These are phyloP conservation scores for Debaryomycetaceae sp. DNA, from an alignment of 1,139 yeast species.

Conservation along the genomic window DNA sequence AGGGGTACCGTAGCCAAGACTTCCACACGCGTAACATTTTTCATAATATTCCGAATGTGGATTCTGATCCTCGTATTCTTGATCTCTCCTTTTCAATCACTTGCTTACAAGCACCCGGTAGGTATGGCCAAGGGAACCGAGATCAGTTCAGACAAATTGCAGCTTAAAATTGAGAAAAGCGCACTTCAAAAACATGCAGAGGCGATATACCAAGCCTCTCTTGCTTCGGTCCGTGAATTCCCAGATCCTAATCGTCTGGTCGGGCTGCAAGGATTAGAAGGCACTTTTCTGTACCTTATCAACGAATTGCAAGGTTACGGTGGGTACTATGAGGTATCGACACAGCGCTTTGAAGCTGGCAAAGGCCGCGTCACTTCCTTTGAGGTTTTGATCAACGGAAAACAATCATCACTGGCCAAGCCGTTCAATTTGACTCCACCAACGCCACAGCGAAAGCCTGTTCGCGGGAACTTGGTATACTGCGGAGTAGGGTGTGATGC, in stretches of 20 bases:
- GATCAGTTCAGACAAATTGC: conserved; percentile 56
- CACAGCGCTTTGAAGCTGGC: conserved; percentile 64
- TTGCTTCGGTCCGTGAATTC: conserved; percentile 37
- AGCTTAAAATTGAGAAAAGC: conserved; percentile 44
- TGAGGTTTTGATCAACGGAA: conserved; percentile 46
- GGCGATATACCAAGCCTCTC: conserved; percentile 52
- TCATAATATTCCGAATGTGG: too few species aligned
- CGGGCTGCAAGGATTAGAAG: conserved; percentile 82
- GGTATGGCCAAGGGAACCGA: too few species aligned
- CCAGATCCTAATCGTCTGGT: conserved; percentile 92
- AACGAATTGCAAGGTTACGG: conserved; percentile 43
- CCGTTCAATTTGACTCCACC: conserved; percentile 74
- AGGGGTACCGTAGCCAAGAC: too few species aligned
- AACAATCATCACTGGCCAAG: conserved; percentile 34
- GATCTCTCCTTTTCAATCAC: too few species aligned
- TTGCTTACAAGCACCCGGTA: too few species aligned
- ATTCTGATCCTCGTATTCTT: too few species aligned
- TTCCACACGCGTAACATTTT: too few species aligned
- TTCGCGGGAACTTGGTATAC: conserved; percentile 50
- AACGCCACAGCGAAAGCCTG: conserved; percentile 45
- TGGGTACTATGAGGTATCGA: conserved; percentile 54
- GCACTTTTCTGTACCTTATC: conserved; percentile 59
- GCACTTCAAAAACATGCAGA: conserved; percentile 56
- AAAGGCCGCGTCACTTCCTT: conserved; percentile 53
- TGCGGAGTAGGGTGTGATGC: conserved; percentile 61